Percentiles rank a stretch among this genome's conserved stretches.
These are phyloP conservation scores for Colletotrichum lindemuthianum DNA, from an alignment of 2,329 filamentous ascomycete species.

Conservation along the genomic window DNA sequence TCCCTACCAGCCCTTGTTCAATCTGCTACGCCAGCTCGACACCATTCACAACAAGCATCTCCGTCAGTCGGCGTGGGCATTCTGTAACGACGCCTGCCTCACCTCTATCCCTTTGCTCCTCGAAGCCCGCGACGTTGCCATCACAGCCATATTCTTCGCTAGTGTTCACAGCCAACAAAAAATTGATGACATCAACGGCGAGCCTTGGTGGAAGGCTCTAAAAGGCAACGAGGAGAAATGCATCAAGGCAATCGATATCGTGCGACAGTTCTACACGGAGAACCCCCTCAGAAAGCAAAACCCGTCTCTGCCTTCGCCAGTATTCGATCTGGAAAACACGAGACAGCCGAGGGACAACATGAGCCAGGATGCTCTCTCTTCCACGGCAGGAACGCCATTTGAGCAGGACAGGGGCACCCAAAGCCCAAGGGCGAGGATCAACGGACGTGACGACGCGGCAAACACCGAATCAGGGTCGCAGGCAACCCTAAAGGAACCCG, in stretches of 20 bases:
- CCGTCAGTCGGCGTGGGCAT: constrained; percentile 90
- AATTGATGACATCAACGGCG: constrained; percentile 80
- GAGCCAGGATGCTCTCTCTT: constrained; percentile 58
- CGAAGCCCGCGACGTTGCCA: constrained; percentile 82
- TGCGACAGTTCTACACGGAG: constrained; percentile 75
- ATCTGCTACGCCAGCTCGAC: constrained; percentile 78
- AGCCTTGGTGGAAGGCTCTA: constrained; percentile 88
- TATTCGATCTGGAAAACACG: constrained; percentile 66
- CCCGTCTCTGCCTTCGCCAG: constrained; percentile 62
- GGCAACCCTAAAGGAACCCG: constrained; percentile 41
- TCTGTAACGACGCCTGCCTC: constrained; percentile 89
- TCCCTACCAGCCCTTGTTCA: constrained; percentile 85
- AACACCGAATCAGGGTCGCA: constrained; percentile 49
- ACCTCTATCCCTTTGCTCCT: constrained; percentile 87
- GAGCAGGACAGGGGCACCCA: constrained; percentile 59
- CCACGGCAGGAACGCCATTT: constrained; percentile 59
- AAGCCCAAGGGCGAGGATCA: constrained; percentile 55
- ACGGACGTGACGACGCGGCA: constrained; percentile 49
- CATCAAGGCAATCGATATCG: constrained; percentile 76
- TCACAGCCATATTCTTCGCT: constrained; percentile 87
- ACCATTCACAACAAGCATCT: constrained; percentile 83
- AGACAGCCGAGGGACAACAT: constrained; percentile 58
- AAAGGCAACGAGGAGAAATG: constrained; percentile 78
- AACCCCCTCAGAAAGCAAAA: constrained; percentile 70
- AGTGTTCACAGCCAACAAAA: constrained; percentile 77